A percentile compares a stretch with the other conserved stretches of the same genome.
Evolutionary conservation across 306 rosid species (phyloP).

Genomic region (Malus asiatica): DNA sequence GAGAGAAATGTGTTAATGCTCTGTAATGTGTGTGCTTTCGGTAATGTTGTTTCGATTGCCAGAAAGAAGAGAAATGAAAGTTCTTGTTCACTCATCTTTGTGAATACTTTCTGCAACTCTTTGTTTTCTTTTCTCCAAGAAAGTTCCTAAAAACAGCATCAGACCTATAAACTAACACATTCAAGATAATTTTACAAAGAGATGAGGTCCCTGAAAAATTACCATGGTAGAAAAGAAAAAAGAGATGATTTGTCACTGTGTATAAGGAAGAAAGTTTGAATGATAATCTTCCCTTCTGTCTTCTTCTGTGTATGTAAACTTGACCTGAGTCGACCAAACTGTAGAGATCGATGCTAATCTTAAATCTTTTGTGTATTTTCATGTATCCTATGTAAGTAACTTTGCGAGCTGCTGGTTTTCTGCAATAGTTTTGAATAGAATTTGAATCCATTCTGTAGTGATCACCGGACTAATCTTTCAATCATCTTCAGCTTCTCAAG

Average conservation of each 20-base stretch:
- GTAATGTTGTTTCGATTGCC: too few relatives aligned
- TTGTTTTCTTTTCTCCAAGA: too few relatives aligned
- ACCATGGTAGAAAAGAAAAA: background rate
- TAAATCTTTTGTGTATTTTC: background rate
- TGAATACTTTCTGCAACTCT: too few relatives aligned
- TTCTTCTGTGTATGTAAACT: background rate
- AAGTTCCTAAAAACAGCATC: too few relatives aligned
- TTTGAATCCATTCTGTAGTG: background rate
- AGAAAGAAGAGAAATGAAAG: too few relatives aligned
- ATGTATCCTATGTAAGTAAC: background rate
- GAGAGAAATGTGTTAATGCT: too few relatives aligned
- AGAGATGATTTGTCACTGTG: background rate
- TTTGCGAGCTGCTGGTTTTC: background rate
- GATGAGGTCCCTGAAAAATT: background rate
- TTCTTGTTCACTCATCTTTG: too few relatives aligned
- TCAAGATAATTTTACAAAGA: background rate
- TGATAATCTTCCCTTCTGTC: background rate
- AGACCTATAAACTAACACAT: too few relatives aligned
- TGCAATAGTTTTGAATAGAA: background rate
- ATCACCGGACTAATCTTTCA: background rate
- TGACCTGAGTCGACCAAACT: background rate
- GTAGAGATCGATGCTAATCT: background rate
- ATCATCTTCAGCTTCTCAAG: background rate
- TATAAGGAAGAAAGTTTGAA: background rate
- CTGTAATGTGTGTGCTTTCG: too few relatives aligned